These are phyloP conservation scores for Yamadazyma takamatsuzukensis DNA, from an alignment of 805 yeast genomes.

Conservation along the genomic window DNA sequence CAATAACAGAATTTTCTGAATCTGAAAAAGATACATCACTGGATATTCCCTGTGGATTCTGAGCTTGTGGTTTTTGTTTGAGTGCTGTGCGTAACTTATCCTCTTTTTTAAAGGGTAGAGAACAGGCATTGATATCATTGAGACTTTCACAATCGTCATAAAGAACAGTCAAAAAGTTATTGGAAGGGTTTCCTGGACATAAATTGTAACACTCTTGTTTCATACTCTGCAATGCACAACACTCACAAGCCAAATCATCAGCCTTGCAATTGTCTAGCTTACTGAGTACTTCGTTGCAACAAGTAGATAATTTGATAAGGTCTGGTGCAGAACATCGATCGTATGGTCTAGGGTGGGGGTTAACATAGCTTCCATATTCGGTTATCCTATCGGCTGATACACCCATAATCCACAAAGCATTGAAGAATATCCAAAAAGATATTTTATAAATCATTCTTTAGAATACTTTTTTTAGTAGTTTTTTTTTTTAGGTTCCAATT, in stretches of 20 bases:
- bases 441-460: too few relatives aligned
- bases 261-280: slow-evolving; percentile 50
- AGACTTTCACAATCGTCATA: slow-evolving; percentile 44
- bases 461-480: too few relatives aligned
- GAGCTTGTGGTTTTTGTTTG: too few relatives aligned
- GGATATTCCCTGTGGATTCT: too few relatives aligned
- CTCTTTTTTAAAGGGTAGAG: slow-evolving; percentile 45
- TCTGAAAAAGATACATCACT: too few relatives aligned
- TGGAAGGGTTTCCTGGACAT: slow-evolving; percentile 47
- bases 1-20: slow-evolving; percentile 7
- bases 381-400: slow-evolving; percentile 1
- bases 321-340: slow-evolving; percentile 43
- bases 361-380: slow-evolving; percentile 34
- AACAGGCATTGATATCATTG: slow-evolving; percentile 49
- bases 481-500: too few relatives aligned
- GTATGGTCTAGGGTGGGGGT: slow-evolving; percentile 43
- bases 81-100: too few relatives aligned
- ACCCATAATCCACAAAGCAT: too few relatives aligned
- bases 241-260: slow-evolving; percentile 53
- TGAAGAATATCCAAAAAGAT: too few relatives aligned
- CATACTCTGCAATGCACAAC: slow-evolving; percentile 52
- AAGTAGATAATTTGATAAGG: slow-evolving; percentile 35
- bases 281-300: slow-evolving; percentile 45
- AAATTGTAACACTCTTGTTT: slow-evolving; percentile 43
- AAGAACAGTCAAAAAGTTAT: slow-evolving; percentile 43